These are phyloP conservation scores for Calonectria henricotiae DNA, from an alignment of 2,329 filamentous ascomycete genomes.

Conservation along the genomic window DNA sequence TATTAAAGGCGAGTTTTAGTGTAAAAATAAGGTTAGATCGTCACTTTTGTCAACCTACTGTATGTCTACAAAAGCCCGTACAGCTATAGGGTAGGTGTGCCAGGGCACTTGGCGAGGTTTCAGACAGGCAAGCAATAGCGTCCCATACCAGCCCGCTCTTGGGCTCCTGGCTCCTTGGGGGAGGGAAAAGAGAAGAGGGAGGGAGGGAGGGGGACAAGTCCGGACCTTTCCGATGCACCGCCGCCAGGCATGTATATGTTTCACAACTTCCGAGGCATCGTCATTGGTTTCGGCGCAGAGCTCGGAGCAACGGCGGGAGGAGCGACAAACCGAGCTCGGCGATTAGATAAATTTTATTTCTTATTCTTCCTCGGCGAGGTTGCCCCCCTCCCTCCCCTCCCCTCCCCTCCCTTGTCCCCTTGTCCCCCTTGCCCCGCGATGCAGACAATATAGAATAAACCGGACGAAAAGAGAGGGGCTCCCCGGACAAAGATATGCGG, in stretches of 20 bases:
- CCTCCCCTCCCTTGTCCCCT: no score
- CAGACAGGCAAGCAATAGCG: background rate
- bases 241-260: background rate
- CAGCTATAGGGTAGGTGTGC: background rate
- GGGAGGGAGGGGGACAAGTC: no score
- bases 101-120: background rate
- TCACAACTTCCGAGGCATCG: constrained; percentile 24
- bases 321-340: background rate
- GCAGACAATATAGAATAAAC: background rate
- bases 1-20: no score
- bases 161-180: no score
- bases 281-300: background rate
- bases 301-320: constrained; percentile 1
- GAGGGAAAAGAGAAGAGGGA: no score
- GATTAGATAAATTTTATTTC: background rate
- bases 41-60: no score
- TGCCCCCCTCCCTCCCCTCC: background rate
- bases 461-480: background rate
- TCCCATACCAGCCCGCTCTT: background rate
- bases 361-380: no score
- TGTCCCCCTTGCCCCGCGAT: background rate
- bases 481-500: constrained; percentile 14
- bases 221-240: constrained; percentile 23
- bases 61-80: no score
- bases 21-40: no score